Base-by-base conservation (phyloP, 225 moss, liverwort and hornwort genomes). In the Lunularia cruciata region DNA sequence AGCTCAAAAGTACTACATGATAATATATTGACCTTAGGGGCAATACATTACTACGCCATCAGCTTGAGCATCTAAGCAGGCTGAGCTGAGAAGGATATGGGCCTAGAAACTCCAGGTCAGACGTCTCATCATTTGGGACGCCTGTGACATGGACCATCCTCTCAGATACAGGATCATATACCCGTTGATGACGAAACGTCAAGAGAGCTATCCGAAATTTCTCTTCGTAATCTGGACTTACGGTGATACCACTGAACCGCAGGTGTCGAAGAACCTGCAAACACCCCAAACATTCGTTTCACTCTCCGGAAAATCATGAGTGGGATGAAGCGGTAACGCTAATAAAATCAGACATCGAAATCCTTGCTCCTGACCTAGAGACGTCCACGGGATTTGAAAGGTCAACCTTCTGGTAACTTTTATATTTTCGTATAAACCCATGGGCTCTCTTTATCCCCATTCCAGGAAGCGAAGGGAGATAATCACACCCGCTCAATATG, bases 371-470 rank as follows among this genome's bases (percentile, higher is more conserved):
- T n/a, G n/a, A n/a, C n/a, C n/a, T n/a, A n/a, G n/a, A n/a, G n/a
- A n/a, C n/a, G 20, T 20, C 7, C 49, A 49, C 18, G 49, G 20
- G 1, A 20, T 20, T 6, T 49, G 49, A 19, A 25, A 53, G 18
- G 14, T 42, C 36, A 58, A 96, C 91, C 91, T 89, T 89, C 48
- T 72, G 83, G 35, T 89, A 89, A 55, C 77, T 73, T 78, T 88
- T 98, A 45, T 90, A 90, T 55, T 85, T 84, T 66, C 84, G 84
- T 54, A 98, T 85, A 73, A 93, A 79, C 56, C 69, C 77, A 68
- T 91, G 90, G 32, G 96, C 90, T 79, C 76, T 81, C 68, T 88
- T 98, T 58, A 93, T 83, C 69, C 96, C 96, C 93, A 98, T 89
- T 72, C 96, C 93, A 30, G 96, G 83, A 65, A 98, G 69, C 60